Evolutionary conservation across 2,329 filamentous ascomycete genomes (phyloP).

Genomic region (Colletotrichum destructivum): DNA sequence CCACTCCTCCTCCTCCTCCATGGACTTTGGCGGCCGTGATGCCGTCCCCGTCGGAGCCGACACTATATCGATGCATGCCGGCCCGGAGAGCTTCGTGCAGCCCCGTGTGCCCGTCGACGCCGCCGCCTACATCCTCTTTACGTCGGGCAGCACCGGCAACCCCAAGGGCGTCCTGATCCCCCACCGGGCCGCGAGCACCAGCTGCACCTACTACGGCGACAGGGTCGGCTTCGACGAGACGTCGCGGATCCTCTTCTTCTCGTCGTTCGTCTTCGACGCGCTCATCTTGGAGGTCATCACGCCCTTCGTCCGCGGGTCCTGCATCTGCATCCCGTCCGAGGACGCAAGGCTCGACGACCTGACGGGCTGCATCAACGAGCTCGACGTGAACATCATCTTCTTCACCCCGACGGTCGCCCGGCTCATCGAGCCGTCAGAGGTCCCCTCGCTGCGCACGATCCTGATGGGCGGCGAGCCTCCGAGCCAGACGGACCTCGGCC

Average conservation of each 20-base stretch:
- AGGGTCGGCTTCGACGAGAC: conserved; percentile 18
- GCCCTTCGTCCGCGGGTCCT: conserved; percentile 51
- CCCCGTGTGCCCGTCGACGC: neutral
- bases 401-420: conserved; percentile 40
- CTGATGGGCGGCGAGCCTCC: neutral
- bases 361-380: conserved; percentile 34
- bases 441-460: conserved; percentile 1
- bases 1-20: neutral
- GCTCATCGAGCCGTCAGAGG: conserved; percentile 22
- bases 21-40: neutral
- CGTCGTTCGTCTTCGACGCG: conserved; percentile 43
- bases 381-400: conserved; percentile 29
- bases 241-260: conserved; percentile 46
- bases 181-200: conserved; percentile 40
- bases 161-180: conserved; percentile 64
- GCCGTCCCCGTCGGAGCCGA: neutral
- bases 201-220: conserved; percentile 1
- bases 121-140: conserved; percentile 61
- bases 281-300: conserved; percentile 35
- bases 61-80: neutral
- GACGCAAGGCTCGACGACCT: conserved; percentile 43
- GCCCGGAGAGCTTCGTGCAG: neutral
- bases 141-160: conserved; percentile 66
- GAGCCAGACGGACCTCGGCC: neutral
- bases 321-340: conserved; percentile 45